Evolutionary conservation across 2,329 filamentous ascomycete species (phyloP), one percentile per base, ranked within the genome.

Genomic region (Alternaria triticimaculans): DNA sequence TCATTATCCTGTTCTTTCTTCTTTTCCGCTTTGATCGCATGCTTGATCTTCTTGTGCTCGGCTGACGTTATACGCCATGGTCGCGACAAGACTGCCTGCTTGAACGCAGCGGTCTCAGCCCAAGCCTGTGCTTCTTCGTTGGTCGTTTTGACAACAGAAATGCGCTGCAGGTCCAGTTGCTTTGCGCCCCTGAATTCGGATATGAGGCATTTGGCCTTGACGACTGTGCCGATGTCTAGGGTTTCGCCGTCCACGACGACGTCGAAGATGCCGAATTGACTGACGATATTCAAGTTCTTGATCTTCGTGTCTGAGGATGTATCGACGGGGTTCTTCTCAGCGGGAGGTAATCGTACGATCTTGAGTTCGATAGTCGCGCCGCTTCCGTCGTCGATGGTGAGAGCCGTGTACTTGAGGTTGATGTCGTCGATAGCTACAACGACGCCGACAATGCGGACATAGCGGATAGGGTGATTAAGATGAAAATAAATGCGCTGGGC

Each of bases 301-400:
- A 82, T 67, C 4, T 66, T 66, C 0, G 81, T 82, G 49, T 80
- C 80, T 2, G 77, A 75, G 4, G 76, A 70, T 20, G 71, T 72
- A 21, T 75, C 68, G 45, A 72, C 66, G 10, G 68, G 55, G 25
- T 73, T 70, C 21, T 68, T 69, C 21, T 71, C 66, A 14, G 75
- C 71, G 12, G 74, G 37, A 7, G 76, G 49, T n/a, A 74, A 68
- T 25, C 79, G 76, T 44, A 84, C 82, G 20, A 87, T 83, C 71
- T 84, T 85, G 18, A 89, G 78, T 51, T 89, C 87, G 59, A 90
- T 82, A 6, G 82, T 87, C 1, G 80, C 81, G 37, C 88, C 88
- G 73, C 86, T 89, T 69, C 87, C 85, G 68, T 90, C 88, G 74
- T 90, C 88, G 11, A 90, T 68, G 1, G 83, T 86, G 41, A 90